Base-by-base conservation (phyloP, 2,329 filamentous ascomycete genomes). In the Plectosphaerella cucumerina region DNA sequence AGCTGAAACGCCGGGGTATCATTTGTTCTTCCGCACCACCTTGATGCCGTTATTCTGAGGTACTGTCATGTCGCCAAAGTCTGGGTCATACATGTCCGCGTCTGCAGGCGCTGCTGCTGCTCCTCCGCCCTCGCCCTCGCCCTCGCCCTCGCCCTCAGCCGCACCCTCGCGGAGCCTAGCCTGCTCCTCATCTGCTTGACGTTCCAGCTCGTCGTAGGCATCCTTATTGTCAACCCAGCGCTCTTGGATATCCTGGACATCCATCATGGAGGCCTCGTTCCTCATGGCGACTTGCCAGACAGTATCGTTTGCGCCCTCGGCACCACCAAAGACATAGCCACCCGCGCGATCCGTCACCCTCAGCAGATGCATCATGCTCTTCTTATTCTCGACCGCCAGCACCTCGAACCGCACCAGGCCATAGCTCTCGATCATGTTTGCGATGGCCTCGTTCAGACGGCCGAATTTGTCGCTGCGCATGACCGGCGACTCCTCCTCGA, bases 251-350 rank as follows among this genome's bases (percentile, higher is more conserved):
- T 99, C 93, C 53, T 86, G 77, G 10, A 91, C 84, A 60, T 95
- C 91, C 77, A 96, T 84, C 70, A 85, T 73, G 31, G 82, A 83
- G 34, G 84, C 82, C 52, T 86, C 84, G 52, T 85, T 84, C 51
- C 91, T 84, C 84, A 97, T 96, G 3, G 94, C 90, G 43, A 97
- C 85, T 63, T 95, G 90, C 94, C 94, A 99, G n/a, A 99, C 83
- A 6, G 87, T 92, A 66, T 99, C 93, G 60, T 97, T 97, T 44
- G 91, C 90, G 2, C 91, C 93, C 65, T 97, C 90, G 0, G 90
- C 88, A 5, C 87, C 81, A 0, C 92, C 92, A 72, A 99, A 97
- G 1, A 91, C 88, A 70, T 97, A 97, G 0, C 94, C 94, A 10
- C 90, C 87, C 0, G 94, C 93, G 41, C 94, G 82, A 67, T 99